phyloP scores from a whole-genome alignment of 2,329 filamentous ascomycete species.

The Fusarium praegraminearum region DNA sequence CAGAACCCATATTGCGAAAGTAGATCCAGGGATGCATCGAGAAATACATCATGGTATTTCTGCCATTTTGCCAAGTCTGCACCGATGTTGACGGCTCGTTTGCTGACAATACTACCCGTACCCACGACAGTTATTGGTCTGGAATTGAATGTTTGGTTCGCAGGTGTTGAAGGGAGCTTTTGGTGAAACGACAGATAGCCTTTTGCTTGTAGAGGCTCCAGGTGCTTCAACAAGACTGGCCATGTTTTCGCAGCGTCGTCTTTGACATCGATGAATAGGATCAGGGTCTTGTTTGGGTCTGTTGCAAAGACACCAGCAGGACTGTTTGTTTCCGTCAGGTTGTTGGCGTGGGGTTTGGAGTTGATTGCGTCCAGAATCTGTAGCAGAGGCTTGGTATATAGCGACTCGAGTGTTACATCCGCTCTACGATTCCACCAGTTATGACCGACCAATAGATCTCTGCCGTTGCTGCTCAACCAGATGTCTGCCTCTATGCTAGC shows the following conservation, averaged over 20 bases:
- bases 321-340: background rate
- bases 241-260: constrained; percentile 49
- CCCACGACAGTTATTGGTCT: constrained; percentile 75
- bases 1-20: constrained; percentile 39
- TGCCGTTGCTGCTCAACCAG: constrained; percentile 64
- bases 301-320: constrained; percentile 66
- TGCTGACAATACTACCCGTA: constrained; percentile 64
- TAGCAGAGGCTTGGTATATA: constrained; percentile 75
- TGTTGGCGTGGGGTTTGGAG: background rate
- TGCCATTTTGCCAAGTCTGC: constrained; percentile 18
- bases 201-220: constrained; percentile 68
- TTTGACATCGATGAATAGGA: constrained; percentile 77
- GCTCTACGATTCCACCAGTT: constrained; percentile 60
- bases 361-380: constrained; percentile 63
- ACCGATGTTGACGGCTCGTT: constrained; percentile 40
- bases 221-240: constrained; percentile 48
- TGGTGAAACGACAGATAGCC: constrained; percentile 68
- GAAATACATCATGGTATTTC: constrained; percentile 68
- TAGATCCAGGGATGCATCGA: constrained; percentile 70
- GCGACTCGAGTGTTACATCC: constrained; percentile 65
- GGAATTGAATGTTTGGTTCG: constrained; percentile 52
- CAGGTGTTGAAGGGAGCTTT: constrained; percentile 51
- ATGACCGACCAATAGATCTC: constrained; percentile 72
- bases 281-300: constrained; percentile 64
- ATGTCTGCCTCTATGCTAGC: constrained; percentile 76